Evolutionary conservation across 2,329 filamentous ascomycete species (phyloP), one percentile per base, ranked within the genome.

Genomic region (Aschersonia sp.): DNA sequence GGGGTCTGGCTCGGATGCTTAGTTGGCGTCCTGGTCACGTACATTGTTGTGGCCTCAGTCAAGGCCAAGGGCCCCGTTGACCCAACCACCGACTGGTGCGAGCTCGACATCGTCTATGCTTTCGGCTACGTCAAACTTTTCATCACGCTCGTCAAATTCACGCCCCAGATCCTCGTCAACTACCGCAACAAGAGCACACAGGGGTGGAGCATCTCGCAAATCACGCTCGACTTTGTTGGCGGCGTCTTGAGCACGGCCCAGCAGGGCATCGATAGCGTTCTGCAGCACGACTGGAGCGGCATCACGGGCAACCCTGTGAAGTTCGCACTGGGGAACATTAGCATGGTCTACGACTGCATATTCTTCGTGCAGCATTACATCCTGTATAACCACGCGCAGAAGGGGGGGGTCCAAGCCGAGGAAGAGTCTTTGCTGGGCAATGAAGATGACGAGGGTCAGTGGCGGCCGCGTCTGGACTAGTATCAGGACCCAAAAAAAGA

Each of bases 241-340:
- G 88, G 90, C 37, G 60, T 92, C 14, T 69, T 97, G 45, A 94
- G 87, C 50, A 73, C 96, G 46, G 67, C 76, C 2, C 92, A 98
- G 65, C 75, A 94, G 52, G 68, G 82, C 29, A 81, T 97, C 51
- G 92, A 97, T 67, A 88, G 87, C 50, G 87, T 83, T 50, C 67
- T 94, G 39, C 81, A 92, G 63, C 75, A 75, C 48, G 87, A 95
- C 67, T 96, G 90, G 89, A 85, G 82, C 44, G 92, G 90, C 29
- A 73, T 97, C 49, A 88, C 83, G 0, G 90, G 89, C 1, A 97
- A 97, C 62, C 87, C 88, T 0, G 83, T 92, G 56, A 98, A 97
- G 68, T 79, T 97, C 50, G 79, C 81, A 3, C 72, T 97, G 42
- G 85, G 86, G 11, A 90, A 94, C 58, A 78, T 95, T 43, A 87